These are phyloP conservation scores for Apostasia ramifera DNA, from an alignment of 106 monocot genomes.

Conservation along the genomic window DNA sequence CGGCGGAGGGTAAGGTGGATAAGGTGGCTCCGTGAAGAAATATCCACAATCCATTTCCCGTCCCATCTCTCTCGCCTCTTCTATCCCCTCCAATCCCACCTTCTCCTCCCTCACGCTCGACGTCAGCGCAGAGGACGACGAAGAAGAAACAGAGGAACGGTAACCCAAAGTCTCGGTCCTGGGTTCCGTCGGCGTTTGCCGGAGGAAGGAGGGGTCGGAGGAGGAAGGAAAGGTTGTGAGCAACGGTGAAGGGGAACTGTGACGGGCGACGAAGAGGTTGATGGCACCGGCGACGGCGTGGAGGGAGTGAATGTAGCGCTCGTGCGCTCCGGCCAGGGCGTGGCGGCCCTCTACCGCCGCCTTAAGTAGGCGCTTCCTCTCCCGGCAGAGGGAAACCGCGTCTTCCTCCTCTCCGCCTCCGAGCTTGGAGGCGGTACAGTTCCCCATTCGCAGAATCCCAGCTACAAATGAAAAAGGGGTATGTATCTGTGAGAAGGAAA, in stretches of 20 bases:
- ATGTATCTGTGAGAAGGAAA: neutral
- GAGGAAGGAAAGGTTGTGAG: constrained; percentile 42
- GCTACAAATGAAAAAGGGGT: neutral
- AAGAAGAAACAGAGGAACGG: constrained; percentile 6
- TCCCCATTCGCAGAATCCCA: constrained; percentile 38
- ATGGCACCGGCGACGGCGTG: constrained; percentile 56
- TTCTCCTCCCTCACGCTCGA: constrained; percentile 10
- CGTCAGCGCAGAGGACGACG: neutral
- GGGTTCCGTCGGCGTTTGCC: constrained; percentile 35
- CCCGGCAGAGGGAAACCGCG: constrained; percentile 66
- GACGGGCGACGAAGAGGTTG: constrained; percentile 61
- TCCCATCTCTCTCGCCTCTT: neutral
- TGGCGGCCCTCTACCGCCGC: constrained; percentile 61
- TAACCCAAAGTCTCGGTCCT: constrained; percentile 35
- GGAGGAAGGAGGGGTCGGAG: constrained; percentile 14
- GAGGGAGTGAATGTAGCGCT: constrained; percentile 58
- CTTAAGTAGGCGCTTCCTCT: constrained; percentile 79
- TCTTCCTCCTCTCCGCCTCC: constrained; percentile 37
- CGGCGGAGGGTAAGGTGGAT: constrained; percentile 16
- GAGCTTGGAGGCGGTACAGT: constrained; percentile 80
- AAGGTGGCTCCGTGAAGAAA: constrained; percentile 28
- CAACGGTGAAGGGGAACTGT: constrained; percentile 56
- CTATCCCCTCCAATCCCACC: constrained; percentile 1
- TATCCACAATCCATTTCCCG: constrained; percentile 34
- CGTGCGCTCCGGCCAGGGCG: constrained; percentile 59